Evolutionary conservation across 2,329 filamentous ascomycete species (phyloP).

Genomic region (Pseudocercospora cruenta): DNA sequence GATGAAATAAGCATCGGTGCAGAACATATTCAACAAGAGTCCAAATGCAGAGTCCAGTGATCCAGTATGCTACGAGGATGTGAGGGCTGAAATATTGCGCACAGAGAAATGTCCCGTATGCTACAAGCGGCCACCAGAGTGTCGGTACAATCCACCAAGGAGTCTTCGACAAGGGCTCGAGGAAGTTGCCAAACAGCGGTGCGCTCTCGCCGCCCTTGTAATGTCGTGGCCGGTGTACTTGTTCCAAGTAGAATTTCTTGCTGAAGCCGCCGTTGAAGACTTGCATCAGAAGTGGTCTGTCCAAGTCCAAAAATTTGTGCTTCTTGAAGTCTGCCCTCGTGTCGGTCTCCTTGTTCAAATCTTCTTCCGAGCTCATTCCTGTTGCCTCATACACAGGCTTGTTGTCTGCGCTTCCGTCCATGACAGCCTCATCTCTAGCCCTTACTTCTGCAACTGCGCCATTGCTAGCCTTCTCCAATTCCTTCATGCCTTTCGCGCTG

Average conservation of each 20-base stretch:
- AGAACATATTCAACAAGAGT: constrained; percentile 85
- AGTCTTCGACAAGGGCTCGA: constrained; percentile 96
- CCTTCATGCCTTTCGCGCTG: constrained; percentile 51
- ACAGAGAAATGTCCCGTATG: constrained; percentile 72
- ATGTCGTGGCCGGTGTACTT: constrained; percentile 92
- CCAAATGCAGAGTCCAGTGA: constrained; percentile 77
- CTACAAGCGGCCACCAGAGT: constrained; percentile 80
- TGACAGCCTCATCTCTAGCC: constrained; percentile 44
- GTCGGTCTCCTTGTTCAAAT: constrained; percentile 86
- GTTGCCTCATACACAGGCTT: constrained; percentile 63
- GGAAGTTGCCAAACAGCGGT: constrained; percentile 93
- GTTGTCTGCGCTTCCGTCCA: constrained; percentile 27
- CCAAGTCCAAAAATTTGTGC: constrained; percentile 92
- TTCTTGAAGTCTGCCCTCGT: constrained; percentile 74
- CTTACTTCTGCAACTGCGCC: constrained; percentile 44
- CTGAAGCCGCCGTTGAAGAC: constrained; percentile 85
- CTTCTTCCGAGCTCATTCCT: constrained; percentile 86
- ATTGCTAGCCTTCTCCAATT: constrained; percentile 55
- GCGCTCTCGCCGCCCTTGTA: constrained; percentile 93
- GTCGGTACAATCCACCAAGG: constrained; percentile 89
- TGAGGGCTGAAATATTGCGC: constrained; percentile 60
- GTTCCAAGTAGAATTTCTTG: constrained; percentile 96
- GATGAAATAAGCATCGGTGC: constrained; percentile 90
- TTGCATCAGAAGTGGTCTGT: constrained; percentile 80
- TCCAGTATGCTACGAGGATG: constrained; percentile 63